Percentiles rank a stretch among this genome's conserved stretches.
phyloP scores from a whole-genome alignment of 1,284 basidiomycete genomes.

The Rhizopogon parksii region DNA sequence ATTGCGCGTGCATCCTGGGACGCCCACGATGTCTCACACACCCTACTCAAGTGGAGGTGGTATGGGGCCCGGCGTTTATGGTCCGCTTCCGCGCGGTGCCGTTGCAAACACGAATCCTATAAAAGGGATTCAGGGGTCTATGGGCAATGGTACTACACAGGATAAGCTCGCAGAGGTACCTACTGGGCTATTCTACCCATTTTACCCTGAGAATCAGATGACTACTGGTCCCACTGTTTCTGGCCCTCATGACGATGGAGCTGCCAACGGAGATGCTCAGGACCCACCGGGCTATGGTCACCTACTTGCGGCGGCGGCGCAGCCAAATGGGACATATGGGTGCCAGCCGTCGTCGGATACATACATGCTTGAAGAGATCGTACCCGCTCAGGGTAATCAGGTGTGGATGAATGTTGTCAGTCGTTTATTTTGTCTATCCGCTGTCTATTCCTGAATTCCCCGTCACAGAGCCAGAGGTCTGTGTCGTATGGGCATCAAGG shows the following conservation, averaged over 20 bases:
- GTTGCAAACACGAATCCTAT: conserved; percentile 29
- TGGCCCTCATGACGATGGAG: conserved; percentile 15
- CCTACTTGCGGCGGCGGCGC: conserved; percentile 50
- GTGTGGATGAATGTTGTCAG: conserved; percentile 38
- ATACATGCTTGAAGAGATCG: conserved; percentile 63
- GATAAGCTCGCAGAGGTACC: conserved; percentile 57
- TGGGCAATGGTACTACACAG: conserved; percentile 21
- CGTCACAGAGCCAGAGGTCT: conserved; percentile 7
- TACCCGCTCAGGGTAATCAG: conserved; percentile 31
- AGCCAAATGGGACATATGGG: conserved; percentile 41
- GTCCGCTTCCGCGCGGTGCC: conserved; percentile 27
- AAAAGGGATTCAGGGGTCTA: conserved; percentile 21
- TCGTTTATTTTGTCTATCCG: conserved; percentile 8
- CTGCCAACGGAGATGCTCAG: conserved; percentile 17
- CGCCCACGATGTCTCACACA: conserved; percentile 36
- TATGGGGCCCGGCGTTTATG: conserved; percentile 27
- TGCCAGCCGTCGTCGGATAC: conserved; percentile 48
- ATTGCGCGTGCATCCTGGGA: conserved; percentile 33
- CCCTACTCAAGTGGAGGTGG: conserved; percentile 18
- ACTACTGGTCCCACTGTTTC: conserved; percentile 13
- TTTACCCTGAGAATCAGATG: conserved; percentile 53
- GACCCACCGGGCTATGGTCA: conserved; percentile 41
- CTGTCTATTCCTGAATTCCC: background rate
- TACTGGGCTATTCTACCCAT: conserved; percentile 63
- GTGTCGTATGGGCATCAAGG: conserved; percentile 21